A percentile compares a stretch with the other conserved stretches of the same genome.
phyloP scores from a whole-genome alignment of 768 basidiomycete genomes.

The Lentinula lateritia region DNA sequence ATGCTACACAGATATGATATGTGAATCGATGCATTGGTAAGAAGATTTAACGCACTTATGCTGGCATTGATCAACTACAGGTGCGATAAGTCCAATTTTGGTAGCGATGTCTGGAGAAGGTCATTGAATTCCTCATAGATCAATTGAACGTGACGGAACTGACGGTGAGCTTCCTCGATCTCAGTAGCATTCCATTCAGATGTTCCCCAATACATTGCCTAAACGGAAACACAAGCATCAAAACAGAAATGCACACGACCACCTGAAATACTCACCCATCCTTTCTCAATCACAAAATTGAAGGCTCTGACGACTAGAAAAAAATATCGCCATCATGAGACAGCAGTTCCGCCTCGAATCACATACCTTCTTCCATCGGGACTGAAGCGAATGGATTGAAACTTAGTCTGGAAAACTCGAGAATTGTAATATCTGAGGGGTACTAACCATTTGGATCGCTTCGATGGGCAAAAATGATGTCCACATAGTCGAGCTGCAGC shows the following conservation, averaged over 20 bases:
- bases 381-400: conserved; percentile 22
- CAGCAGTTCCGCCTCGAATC: background rate
- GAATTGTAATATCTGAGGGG: background rate
- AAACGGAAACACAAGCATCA: background rate
- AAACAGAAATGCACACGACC: background rate
- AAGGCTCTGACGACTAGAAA: conserved; percentile 64
- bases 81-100: conserved; percentile 59
- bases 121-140: conserved; percentile 14
- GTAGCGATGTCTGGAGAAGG: conserved; percentile 52
- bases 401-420: too few relatives aligned
- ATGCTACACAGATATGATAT: conserved; percentile 36
- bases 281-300: conserved; percentile 70
- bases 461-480: conserved; percentile 69
- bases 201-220: conserved; percentile 71
- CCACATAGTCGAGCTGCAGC: conserved; percentile 71
- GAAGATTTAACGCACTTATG: conserved; percentile 41
- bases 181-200: conserved; percentile 74
- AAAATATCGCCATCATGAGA: background rate
- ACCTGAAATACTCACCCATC: conserved; percentile 39
- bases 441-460: conserved; percentile 46
- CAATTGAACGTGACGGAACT: conserved; percentile 13
- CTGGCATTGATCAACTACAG: conserved; percentile 75
- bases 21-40: background rate
- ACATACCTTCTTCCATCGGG: conserved; percentile 56
- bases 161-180: conserved; percentile 62